phyloP scores from a whole-genome alignment of 2,329 filamentous ascomycete species.

The Diaporthe sp. region DNA sequence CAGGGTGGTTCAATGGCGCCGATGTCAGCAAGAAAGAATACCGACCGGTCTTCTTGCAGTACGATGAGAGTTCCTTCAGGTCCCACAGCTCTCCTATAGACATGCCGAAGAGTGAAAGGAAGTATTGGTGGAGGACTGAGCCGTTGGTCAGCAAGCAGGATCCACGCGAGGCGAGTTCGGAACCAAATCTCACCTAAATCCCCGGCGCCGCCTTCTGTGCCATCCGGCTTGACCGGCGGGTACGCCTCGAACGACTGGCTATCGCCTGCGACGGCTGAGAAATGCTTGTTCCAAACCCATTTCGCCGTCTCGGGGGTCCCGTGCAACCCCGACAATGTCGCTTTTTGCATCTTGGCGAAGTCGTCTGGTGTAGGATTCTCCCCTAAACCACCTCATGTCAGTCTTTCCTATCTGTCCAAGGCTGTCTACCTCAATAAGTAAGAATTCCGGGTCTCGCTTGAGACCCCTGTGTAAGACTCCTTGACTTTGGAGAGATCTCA shows the following conservation, averaged over 20 bases:
- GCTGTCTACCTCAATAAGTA: background rate
- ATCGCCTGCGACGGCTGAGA: slow-evolving; percentile 76
- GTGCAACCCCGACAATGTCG: slow-evolving; percentile 57
- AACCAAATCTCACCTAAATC: slow-evolving; percentile 55
- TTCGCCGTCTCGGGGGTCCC: slow-evolving; percentile 66
- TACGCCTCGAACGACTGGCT: slow-evolving; percentile 74
- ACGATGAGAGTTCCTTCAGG: slow-evolving; percentile 65
- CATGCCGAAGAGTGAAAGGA: slow-evolving; percentile 67
- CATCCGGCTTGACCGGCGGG: slow-evolving; percentile 64
- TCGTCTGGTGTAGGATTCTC: slow-evolving; percentile 58
- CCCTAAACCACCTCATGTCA: background rate
- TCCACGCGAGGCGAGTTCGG: background rate
- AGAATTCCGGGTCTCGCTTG: background rate
- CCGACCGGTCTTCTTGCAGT: slow-evolving; percentile 65
- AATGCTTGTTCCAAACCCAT: slow-evolving; percentile 80
- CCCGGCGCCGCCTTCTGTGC: slow-evolving; percentile 48
- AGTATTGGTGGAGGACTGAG: slow-evolving; percentile 61
- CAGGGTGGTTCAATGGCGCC: slow-evolving; percentile 70
- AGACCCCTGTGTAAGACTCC: too few relatives aligned
- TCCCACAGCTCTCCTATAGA: slow-evolving; percentile 70
- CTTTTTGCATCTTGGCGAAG: slow-evolving; percentile 50
- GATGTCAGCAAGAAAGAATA: slow-evolving; percentile 76
- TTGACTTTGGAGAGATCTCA: background rate
- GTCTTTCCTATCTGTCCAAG: background rate
- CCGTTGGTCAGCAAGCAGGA: slow-evolving; percentile 15